Conservation (phyloP, 352 stramenopile genomes). For the Pythium dissotocum region DNA sequence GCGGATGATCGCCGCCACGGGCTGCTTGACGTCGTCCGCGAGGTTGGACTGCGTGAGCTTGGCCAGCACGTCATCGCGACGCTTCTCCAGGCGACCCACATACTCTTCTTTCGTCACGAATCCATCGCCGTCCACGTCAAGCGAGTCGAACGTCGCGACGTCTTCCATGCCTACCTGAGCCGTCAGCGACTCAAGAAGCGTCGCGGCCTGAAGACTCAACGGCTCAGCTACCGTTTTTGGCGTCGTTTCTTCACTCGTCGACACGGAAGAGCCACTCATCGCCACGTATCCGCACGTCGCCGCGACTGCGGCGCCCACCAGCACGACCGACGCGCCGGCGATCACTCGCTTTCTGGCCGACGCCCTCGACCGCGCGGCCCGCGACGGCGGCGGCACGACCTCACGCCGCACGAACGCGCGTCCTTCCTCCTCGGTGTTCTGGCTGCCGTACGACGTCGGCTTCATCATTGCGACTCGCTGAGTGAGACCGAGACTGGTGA, state of each 20-base stretch:
- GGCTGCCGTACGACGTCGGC: constrained; percentile 21
- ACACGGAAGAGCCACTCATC: background rate
- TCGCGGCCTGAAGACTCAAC: constrained; percentile 1
- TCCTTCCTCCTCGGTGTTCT: constrained; percentile 25
- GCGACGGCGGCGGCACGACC: constrained; percentile 4
- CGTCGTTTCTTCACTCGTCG: background rate
- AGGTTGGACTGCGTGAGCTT: constrained; percentile 23
- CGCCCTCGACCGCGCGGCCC: background rate
- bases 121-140: constrained; percentile 22
- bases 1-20: constrained; percentile 14
- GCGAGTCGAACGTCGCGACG: constrained; percentile 11
- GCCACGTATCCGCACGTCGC: constrained; percentile 17
- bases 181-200: constrained; percentile 4
- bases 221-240: background rate
- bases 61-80: constrained; percentile 15
- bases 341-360: constrained; percentile 6
- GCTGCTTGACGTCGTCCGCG: constrained; percentile 14
- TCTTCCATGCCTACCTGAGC: constrained; percentile 2
- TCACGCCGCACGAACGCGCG: constrained; percentile 17
- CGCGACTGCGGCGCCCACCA: constrained; percentile 7
- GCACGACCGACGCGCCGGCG: constrained; percentile 8
- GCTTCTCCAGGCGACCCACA: constrained; percentile 7
- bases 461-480: background rate
- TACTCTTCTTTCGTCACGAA: constrained; percentile 27
- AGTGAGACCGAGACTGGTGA: background rate